Base-by-base conservation (phyloP, 2,329 filamentous ascomycete species). In the Xylariaceae sp. region DNA sequence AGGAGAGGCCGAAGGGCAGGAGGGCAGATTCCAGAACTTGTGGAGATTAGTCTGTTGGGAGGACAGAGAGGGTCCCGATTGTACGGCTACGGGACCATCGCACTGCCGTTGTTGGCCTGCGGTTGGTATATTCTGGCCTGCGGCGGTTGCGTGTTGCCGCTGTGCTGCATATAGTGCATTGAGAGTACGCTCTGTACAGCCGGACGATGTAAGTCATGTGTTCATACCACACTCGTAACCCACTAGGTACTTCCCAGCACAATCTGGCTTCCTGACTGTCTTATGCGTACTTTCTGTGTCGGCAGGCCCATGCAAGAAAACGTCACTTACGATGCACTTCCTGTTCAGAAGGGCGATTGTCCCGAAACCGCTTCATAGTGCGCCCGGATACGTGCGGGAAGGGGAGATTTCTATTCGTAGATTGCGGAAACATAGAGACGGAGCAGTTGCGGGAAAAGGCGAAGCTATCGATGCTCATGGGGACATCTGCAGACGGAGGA, bases 351-450 rank as follows among this genome's bases (percentile, higher is more conserved):
- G 85, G 84, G 5, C 84, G 76, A 58, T 76, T 80, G 69, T 86
- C 77, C 59, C 85, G 83, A 61, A 82, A 78, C 6, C 85, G 81
- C 73, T 88, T 88, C 68, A 82, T 73, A 0, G 85, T 88, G 30
- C 85, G 81, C 64, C 82, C 81, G 55, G 77, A 73, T 11, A 84
- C 76, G 56, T 82, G 77, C 2, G 58, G 39, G n/a, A 61, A 56
- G 1, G 37, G 10, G 23, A 57, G 30, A 6, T 30, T 51, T 45
- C 39, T 11, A 77, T 48, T 53, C 39, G 55, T 51, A 52, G 37
- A 55, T 3, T 54, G 53, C 10, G 58, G 53, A 5, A 62, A 74
- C 72, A 30, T 30, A 5, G 56, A 74, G 57, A 62, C 67, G 52
- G 68, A 67, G 56, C 58, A 18, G 5, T 69, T 71, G 61, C 51